phyloP scores from a whole-genome alignment of 257 asterid species.

The Solanum tarijense region DNA sequence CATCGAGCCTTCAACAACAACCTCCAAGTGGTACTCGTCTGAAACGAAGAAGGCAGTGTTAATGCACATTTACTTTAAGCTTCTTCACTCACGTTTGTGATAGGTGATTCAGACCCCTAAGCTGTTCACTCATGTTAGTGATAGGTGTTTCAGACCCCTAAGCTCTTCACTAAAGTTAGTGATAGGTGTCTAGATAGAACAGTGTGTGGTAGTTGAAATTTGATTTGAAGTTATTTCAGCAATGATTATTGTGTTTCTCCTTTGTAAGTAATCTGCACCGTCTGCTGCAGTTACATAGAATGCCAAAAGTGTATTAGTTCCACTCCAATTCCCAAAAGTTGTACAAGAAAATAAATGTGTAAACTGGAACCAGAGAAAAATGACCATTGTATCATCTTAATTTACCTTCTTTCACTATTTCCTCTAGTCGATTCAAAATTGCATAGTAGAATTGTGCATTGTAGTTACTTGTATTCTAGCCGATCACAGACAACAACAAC shows the following conservation, averaged over 20 bases:
- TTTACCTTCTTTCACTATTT: not conserved
- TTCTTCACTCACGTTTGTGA: not conserved
- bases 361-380: not conserved
- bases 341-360: not conserved
- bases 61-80: not conserved
- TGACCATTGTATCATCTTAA: not conserved
- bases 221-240: not conserved
- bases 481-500: not conserved
- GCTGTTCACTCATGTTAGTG: not conserved
- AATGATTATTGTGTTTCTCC: not conserved
- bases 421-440: not conserved
- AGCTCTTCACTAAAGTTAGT: not conserved
- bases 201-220: not conserved
- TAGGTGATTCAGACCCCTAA: not conserved
- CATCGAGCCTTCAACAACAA: slow-evolving; percentile 15
- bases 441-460: not conserved
- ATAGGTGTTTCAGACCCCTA: not conserved
- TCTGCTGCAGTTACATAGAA: not conserved
- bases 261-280: not conserved
- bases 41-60: slow-evolving; percentile 39
- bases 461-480: not conserved
- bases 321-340: not conserved
- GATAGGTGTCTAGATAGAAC: not conserved
- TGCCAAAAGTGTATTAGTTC: not conserved
- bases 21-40: slow-evolving; percentile 16